Base-by-base conservation (phyloP, 495 filamentous ascomycete species). In the Lasiosphaeriaceae sp. region DNA sequence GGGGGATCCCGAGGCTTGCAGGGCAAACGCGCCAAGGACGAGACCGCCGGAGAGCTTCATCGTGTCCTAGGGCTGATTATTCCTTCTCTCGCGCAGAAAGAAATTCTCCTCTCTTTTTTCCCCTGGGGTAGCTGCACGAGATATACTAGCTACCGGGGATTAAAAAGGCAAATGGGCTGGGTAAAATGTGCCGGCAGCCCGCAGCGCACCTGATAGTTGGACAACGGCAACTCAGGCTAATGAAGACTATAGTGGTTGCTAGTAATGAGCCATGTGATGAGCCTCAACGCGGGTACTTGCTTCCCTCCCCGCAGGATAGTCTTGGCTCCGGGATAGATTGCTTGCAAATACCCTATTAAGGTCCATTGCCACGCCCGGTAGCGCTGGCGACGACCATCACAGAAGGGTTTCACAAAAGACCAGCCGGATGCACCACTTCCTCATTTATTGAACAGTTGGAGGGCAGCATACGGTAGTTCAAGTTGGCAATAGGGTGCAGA, bases 1-100 rank as follows among this genome's bases (percentile, higher is more conserved):
- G 9, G 46, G 43, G 7, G 59, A 60, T 31, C 47, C 60, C 12
- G 57, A 56, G 23, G 56, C 11, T 26, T 48, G n/a, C 35, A 66
- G 39, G 60, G 46, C 41, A 49, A 59, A 11, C 52, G 61, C 23
- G 46, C 58, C 48, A 31, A 62, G 43, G 26, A 49, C 35, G 11
- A 57, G 16, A 8, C 43, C 19, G 12, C 19, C 16, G 17, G 45
- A 24, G 53, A 57, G 50, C 34, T 14, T 23, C 50, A 43, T 53
- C 35, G 23, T 53, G 11, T 2, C 37, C 11, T 4, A 29, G n/a
- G 21, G 19, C n/a, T n/a, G 4, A 44, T 6, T 24, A 29, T 11
- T 43, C 16, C 39, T n/a, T 43, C 14, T n/a, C 8, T 12, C n/a
- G 8, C 39, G 12, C 1, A 5, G 14, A 2, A 43, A 17, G 39